Evolutionary conservation across 495 filamentous ascomycete species (phyloP).

Genomic region (Beverwykella pulmonaria): DNA sequence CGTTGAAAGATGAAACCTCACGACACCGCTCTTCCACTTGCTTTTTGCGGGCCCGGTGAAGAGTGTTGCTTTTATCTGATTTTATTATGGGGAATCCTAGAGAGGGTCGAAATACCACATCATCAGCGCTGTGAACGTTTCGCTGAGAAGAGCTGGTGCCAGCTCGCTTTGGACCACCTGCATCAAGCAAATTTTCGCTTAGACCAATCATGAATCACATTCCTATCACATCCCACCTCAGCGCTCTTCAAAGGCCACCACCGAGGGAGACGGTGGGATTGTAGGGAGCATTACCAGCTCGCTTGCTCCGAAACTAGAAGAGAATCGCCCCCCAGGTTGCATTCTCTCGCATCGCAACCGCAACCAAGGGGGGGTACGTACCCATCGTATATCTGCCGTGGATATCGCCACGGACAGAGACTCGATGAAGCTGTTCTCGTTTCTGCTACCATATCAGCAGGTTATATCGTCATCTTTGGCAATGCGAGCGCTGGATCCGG

Average conservation of each 20-base stretch:
- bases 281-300: not conserved
- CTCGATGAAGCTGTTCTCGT: constrained; percentile 15
- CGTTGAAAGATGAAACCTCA: not conserved
- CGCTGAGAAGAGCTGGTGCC: not conserved
- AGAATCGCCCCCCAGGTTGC: not conserved
- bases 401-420: constrained; percentile 12
- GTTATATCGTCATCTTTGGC: not conserved
- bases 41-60: constrained; percentile 6
- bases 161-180: constrained; percentile 8
- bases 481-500: not conserved
- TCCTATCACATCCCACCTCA: constrained; percentile 2
- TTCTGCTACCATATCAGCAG: constrained; percentile 15
- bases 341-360: not conserved
- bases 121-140: not conserved
- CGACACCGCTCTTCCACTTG: not conserved
- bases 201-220: constrained; percentile 11
- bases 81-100: not conserved
- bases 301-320: not conserved
- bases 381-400: constrained; percentile 21
- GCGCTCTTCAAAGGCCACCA: not conserved
- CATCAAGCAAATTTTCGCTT: constrained; percentile 26
- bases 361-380: constrained; percentile 12
- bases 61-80: not conserved
- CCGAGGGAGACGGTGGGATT: not conserved
- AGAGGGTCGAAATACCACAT: not conserved